phyloP scores from a whole-genome alignment of 164 flowering plant genomes.

The Vitis rotundifolia region DNA sequence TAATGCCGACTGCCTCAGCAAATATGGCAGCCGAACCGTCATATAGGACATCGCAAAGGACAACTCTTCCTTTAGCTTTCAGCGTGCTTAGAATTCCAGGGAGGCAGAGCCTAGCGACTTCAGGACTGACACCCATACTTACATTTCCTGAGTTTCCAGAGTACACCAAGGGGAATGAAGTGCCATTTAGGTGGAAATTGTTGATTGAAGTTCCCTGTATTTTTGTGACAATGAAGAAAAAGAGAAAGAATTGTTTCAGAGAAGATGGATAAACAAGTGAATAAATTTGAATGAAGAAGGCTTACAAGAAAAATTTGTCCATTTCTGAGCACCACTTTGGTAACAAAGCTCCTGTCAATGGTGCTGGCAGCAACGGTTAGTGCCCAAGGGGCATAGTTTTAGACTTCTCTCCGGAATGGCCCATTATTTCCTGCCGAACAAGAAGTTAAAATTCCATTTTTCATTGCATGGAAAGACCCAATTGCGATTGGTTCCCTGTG shows the following conservation, averaged over 20 bases:
- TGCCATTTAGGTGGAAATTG: conserved; percentile 6
- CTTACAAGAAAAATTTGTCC: conserved; percentile 1
- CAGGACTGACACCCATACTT: background rate
- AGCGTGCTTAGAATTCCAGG: background rate
- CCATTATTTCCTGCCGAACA: conserved; percentile 2
- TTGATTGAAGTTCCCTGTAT: conserved; percentile 10
- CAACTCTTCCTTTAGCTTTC: conserved; percentile 5
- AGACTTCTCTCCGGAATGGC: background rate
- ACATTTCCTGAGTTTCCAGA: conserved; percentile 7
- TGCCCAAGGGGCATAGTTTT: conserved; percentile 8
- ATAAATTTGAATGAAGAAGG: background rate
- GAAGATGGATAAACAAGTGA: too few relatives aligned
- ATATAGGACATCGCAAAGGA: background rate
- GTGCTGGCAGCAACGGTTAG: conserved; percentile 16
- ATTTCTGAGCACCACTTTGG: conserved; percentile 13
- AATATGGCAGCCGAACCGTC: background rate
- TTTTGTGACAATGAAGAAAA: background rate
- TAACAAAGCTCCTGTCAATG: conserved; percentile 13
- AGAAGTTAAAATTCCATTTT: conserved; percentile 15
- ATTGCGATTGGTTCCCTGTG: background rate
- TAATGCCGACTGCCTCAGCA: conserved; percentile 8
- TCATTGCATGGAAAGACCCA: conserved; percentile 12
- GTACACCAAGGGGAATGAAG: conserved; percentile 6
- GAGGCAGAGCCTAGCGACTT: background rate
- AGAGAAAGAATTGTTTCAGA: too few relatives aligned